Evolutionary conservation across 2,329 filamentous ascomycete species (phyloP), one percentile per base, ranked within the genome.

Genomic region (Thelonectria olida): DNA sequence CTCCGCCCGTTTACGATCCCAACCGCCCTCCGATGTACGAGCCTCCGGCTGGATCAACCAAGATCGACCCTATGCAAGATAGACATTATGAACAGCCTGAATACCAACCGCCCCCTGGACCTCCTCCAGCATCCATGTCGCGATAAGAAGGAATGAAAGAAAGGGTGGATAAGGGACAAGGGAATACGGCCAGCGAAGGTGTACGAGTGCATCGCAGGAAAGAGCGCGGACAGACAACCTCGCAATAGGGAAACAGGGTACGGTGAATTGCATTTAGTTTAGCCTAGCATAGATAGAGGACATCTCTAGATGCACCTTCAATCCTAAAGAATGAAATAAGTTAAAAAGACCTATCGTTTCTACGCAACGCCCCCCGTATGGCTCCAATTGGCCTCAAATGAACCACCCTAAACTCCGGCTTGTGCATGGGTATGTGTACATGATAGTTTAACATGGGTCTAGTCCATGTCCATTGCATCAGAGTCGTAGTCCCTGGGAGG

Each of bases 401-500:
- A 36, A 36, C 36, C 48, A 49, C 55, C 55, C 47, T 54, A 28
- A 72, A 72, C 68, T 71, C 70, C 69, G 52, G 58, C 53, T 66
- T 65, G 62, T 66, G 45, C 67, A 50, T 64, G 67, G 69, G 69
- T 70, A 71, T 69, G 64, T 48, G 34, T 60, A 56, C 47, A 45
- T 58, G 31, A 22, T 48, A 51, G 48, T 28, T 25, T 17, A 34
- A 34, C 31, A 28, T 28, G 27, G n/a, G 20, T 22, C 42, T 73
- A 85, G 62, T 88, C 88, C 69, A 91, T 77, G 53, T 91, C 88
- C 90, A 92, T 92, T 13, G 84, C 88, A 72, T 91, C 88, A 1
- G 79, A 78, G 67, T 90, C 86, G 49, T 82, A 53, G 6, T 63
- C 63, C 15, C 67, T 67, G 58, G 68, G 62, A 25, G 66, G 20